phyloP scores from a whole-genome alignment of 2,329 filamentous ascomycete species.

The Fusarium guadeloupense region DNA sequence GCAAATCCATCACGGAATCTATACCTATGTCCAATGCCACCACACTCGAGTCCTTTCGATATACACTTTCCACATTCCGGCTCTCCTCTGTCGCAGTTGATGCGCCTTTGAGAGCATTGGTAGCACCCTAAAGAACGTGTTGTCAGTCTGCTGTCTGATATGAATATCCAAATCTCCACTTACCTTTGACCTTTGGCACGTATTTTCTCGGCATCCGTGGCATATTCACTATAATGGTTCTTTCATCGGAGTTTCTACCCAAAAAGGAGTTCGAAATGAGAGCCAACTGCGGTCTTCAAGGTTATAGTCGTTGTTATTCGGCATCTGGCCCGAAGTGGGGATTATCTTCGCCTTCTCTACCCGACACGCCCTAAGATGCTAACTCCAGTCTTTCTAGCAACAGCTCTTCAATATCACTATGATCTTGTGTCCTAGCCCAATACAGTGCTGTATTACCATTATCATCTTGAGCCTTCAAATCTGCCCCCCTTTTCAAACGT shows the following conservation, averaged over 20 bases:
- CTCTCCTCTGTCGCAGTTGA: constrained; percentile 47
- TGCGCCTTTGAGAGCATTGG: constrained; percentile 49
- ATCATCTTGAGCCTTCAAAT: too few relatives aligned
- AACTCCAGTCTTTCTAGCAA: too few relatives aligned
- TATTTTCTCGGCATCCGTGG: constrained; percentile 17
- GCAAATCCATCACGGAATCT: constrained; percentile 17
- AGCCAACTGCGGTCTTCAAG: neutral
- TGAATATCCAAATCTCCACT: neutral
- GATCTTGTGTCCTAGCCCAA: too few relatives aligned
- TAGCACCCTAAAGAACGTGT: constrained; percentile 44
- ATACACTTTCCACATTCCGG: constrained; percentile 47
- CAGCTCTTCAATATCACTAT: too few relatives aligned
- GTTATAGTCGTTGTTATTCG: neutral
- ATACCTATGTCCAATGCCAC: constrained; percentile 39
- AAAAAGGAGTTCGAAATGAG: constrained; percentile 3
- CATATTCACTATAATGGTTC: neutral
- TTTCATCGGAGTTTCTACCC: neutral
- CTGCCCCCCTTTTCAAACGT: too few relatives aligned
- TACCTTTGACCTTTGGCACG: constrained; percentile 39
- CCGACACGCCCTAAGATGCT: too few relatives aligned
- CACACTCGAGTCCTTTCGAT: constrained; percentile 45
- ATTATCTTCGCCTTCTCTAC: neutral
- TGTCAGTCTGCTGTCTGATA: neutral
- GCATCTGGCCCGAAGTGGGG: constrained; percentile 4
- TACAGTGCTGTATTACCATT: too few relatives aligned